Base-by-base conservation (phyloP, 2,329 filamentous ascomycete species). In the Sclerotinia subarctica region DNA sequence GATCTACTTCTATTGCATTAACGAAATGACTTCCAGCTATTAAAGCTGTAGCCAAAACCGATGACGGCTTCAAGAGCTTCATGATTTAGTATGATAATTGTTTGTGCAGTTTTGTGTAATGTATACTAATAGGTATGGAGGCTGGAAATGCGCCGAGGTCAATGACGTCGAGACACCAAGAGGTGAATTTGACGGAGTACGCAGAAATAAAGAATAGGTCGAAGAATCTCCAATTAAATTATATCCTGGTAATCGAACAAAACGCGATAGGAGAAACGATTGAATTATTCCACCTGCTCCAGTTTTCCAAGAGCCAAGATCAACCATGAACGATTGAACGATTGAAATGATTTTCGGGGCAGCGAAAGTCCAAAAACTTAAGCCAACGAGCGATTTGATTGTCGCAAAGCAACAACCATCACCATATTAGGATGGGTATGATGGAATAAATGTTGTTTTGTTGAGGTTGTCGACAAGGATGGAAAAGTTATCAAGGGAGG, bases 1-100 rank as follows among this genome's bases (percentile, higher is more conserved):
- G 60, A 67, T 75, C 74, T 3, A 76, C n/a, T 57, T 54, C 44
- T 58, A 76, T 72, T 26, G 72, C 70, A 57, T 70, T 64, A 13
- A 60, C 69, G 29, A 74, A 42, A 58, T 68, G 68, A 60, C 58
- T 67, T 10, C 68, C 66, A 29, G 69, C 62, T 21, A 72, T 24
- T 15, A 70, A 29, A 8, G 68, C 66, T 57, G 64, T 52, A 32
- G 68, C 69, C 3, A 69, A 21, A 47, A 15, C 11, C 11, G 32
- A 46, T 57, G 49, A 1, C 0, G 51, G 49, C 4, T 35, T 56
- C 4, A 42, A 42, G 6, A 64, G 19, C 66, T 57, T 68, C 66
- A 68, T 68, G 5, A 5, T 64, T 32, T 32, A 19, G 21, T n/a
- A 2, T n/a, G 35, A n/a, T 64, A 17, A 11, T 54, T 42, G 15